A percentile compares a stretch with the other conserved stretches of the same genome.
Evolutionary conservation across 129 eudicot genomes (phyloP).

Genomic region (Lonicera japonica): DNA sequence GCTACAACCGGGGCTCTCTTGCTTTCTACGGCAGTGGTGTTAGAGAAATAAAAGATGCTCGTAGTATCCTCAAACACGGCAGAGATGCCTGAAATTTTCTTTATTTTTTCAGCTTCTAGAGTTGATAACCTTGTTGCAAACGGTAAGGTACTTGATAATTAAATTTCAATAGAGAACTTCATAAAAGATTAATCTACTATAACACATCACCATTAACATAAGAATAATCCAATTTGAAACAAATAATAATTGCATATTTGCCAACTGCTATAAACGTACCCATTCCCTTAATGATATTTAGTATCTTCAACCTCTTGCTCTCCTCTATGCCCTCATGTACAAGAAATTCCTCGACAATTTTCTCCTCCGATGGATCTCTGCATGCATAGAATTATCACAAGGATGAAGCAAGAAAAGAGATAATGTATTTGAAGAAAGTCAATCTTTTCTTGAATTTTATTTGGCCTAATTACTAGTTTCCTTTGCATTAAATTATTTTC

Average conservation of each 20-base stretch:
- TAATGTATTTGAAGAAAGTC: neutral
- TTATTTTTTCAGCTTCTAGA: neutral
- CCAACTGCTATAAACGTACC: constrained; percentile 30
- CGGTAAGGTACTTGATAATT: no score
- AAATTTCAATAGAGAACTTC: no score
- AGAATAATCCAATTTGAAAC: neutral
- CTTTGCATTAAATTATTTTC: no score
- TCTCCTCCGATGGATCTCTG: constrained; percentile 75
- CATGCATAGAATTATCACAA: constrained; percentile 14
- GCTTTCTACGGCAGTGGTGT: neutral
- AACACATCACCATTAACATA: no score
- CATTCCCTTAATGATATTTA: constrained; percentile 73
- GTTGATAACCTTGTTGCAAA: neutral
- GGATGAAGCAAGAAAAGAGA: neutral
- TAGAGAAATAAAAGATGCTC: neutral
- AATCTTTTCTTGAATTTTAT: no score
- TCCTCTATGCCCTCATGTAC: constrained; percentile 59
- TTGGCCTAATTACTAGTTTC: no score
- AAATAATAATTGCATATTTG: no score
- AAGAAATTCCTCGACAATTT: constrained; percentile 75
- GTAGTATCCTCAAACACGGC: neutral
- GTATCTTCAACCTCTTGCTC: constrained; percentile 41
- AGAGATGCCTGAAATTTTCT: neutral
- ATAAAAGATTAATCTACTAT: no score
- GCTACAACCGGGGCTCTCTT: neutral